Evolutionary conservation across 768 basidiomycete genomes (phyloP), one percentile per base, ranked within the genome.

Genomic region (Leccinum disarticulatum): DNA sequence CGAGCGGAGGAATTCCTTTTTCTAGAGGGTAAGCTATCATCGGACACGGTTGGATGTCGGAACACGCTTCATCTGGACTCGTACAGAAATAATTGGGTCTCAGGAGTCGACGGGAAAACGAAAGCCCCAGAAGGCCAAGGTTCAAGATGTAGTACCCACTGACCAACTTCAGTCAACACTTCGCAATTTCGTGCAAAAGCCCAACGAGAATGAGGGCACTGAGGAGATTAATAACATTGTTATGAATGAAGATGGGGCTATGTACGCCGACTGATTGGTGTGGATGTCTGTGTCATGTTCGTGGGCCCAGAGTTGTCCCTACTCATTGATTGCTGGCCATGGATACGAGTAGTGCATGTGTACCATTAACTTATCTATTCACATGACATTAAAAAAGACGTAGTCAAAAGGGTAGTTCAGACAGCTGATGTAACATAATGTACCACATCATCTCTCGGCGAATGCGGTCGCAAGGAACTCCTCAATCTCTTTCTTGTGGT

Each of bases 401-500:
- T 46, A 46, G 11, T 19, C 17, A 50, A 49, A 15, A 22, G 17
- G 17, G 22, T 54, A 55, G 48, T 47, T 56, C 55, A 50, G 36
- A 49, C 33, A 30, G 30, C n/a, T 10, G 30, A 57, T 54, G 19
- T 11, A 49, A 51, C 38, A 35, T n/a, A 17, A 31, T 28, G 46
- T 49, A 33, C 54, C 27, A 43, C 51, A 13, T 49, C 46, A 65
- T 17, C 35, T 60, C 64, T 74, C 70, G 38, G 58, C 77, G 62
- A 92, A 90, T 5, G 90, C 87, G 30, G 79, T 71, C 22, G 79
- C 73, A 50, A 90, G 74, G 79, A 93, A 91, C 52, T 81, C 74
- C 70, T 91, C 89, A 54, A 94, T 87, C 76, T 98, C 94, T 74
- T 87, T 92, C 84, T 95, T 94, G 77, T 96, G 95, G 58, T 90